These are phyloP conservation scores for Iris pallida DNA, from an alignment of 116 monocot species.

Conservation along the genomic window DNA sequence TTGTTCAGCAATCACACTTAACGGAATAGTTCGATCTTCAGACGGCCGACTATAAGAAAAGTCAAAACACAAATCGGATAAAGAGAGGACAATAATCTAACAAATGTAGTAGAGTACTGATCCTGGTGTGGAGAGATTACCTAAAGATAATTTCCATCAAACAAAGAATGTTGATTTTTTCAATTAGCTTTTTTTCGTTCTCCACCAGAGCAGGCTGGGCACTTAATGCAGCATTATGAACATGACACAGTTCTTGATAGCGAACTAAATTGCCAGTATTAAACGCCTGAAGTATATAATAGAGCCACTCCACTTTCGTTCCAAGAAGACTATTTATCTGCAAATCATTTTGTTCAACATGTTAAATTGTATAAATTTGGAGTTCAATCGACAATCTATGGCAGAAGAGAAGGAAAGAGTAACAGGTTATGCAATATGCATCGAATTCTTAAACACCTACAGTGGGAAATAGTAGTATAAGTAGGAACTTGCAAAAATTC, in stretches of 20 bases:
- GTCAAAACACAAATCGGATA: background rate
- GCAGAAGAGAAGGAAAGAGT: no score
- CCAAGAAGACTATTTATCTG: conserved; percentile 84
- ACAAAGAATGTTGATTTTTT: conserved; percentile 91
- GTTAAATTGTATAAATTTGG: no score
- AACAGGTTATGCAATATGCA: no score
- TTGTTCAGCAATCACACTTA: conserved; percentile 68
- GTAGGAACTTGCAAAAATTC: no score
- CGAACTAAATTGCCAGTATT: conserved; percentile 71
- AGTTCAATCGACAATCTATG: no score
- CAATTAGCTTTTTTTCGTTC: conserved; percentile 78
- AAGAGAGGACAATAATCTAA: background rate
- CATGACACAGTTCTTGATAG: conserved; percentile 79
- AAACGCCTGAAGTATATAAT: conserved; percentile 85
- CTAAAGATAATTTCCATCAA: conserved; percentile 93
- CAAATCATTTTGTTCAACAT: conserved; percentile 2
- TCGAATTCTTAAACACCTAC: no score
- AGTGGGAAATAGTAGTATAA: no score
- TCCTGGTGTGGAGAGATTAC: conserved; percentile 17
- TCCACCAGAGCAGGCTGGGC: conserved; percentile 75
- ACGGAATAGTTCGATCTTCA: conserved; percentile 85
- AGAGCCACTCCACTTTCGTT: conserved; percentile 77
- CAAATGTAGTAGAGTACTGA: background rate
- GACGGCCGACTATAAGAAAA: conserved; percentile 62
- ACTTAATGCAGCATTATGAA: conserved; percentile 78